Evolutionary conservation across 1,139 yeast genomes (phyloP).

Genomic region (Maudiozyma humilis): DNA sequence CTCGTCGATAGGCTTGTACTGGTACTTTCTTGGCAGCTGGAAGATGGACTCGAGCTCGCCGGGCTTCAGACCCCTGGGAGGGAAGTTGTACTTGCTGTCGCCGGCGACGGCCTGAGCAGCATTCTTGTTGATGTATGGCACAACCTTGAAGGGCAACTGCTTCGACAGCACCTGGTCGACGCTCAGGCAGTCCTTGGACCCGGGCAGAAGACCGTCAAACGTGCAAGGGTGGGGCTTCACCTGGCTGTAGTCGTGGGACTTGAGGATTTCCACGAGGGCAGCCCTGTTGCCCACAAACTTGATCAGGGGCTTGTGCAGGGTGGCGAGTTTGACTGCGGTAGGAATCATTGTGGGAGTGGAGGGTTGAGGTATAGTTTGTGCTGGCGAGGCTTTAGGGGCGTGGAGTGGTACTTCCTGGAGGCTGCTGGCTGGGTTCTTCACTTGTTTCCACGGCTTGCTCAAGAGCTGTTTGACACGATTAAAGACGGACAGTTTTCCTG

Average conservation of each 20-base stretch:
- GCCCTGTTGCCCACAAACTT: slow-evolving; percentile 51
- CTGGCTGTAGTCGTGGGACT: slow-evolving; percentile 10
- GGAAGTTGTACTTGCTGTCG: slow-evolving; percentile 37
- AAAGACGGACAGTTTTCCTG: slow-evolving; percentile 6
- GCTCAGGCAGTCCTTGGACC: slow-evolving; percentile 28
- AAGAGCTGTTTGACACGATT: slow-evolving; percentile 6
- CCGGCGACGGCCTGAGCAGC: slow-evolving; percentile 7
- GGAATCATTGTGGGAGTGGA: slow-evolving; percentile 30
- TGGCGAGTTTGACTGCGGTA: slow-evolving; percentile 28
- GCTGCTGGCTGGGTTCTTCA: background rate
- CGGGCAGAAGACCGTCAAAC: slow-evolving; percentile 37
- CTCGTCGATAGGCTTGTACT: slow-evolving; percentile 53
- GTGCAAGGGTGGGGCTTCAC: slow-evolving; percentile 41
- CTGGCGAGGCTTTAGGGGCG: background rate
- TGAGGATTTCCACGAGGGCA: slow-evolving; percentile 25
- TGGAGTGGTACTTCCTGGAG: background rate
- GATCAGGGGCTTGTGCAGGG: slow-evolving; percentile 44
- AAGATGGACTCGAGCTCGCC: slow-evolving; percentile 45
- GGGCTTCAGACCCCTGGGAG: slow-evolving; percentile 21
- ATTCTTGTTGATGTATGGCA: slow-evolving; percentile 29
- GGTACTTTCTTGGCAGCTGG: slow-evolving; percentile 63
- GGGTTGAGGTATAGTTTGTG: background rate
- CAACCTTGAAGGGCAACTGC: slow-evolving; percentile 25
- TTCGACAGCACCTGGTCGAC: slow-evolving; percentile 26
- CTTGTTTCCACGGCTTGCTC: slow-evolving; percentile 1